Percentiles rank a stretch among this genome's conserved stretches.
Conservation (phyloP, 108 stramenopile genomes). For the Heterococcus sp. region DNA sequence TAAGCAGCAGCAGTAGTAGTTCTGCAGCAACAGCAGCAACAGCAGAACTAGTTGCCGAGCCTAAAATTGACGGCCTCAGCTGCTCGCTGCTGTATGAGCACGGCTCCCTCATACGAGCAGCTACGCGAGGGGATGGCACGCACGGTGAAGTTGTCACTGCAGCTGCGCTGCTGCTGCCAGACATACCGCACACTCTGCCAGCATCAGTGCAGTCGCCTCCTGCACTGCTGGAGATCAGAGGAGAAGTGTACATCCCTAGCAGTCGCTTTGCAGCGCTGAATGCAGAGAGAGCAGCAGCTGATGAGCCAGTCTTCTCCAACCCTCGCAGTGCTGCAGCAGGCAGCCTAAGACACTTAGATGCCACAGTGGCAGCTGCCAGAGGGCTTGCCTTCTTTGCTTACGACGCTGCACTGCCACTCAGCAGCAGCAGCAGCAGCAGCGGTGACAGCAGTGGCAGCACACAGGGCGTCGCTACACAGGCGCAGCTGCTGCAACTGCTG, state of each 20-base stretch:
- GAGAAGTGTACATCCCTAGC: conserved; percentile 74
- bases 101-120: conserved; percentile 48
- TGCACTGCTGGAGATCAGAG: conserved; percentile 71
- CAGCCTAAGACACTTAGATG: conserved; percentile 72
- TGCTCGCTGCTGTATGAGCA: conserved; percentile 72
- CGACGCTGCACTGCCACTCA: conserved; percentile 20
- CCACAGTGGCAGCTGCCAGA: conserved; percentile 49
- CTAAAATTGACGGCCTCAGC: conserved; percentile 87
- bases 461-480: conserved; percentile 7
- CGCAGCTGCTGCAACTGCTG: conserved; percentile 51
- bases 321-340: conserved; percentile 88
- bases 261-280: conserved; percentile 19
- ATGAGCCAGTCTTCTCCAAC: conserved; percentile 65
- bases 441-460: background rate
- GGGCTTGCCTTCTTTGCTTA: conserved; percentile 82
- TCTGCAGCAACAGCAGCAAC: background rate
- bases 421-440: conserved; percentile 37
- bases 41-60: conserved; percentile 67
- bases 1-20: background rate
- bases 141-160: conserved; percentile 54
- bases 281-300: conserved; percentile 11
- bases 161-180: conserved; percentile 24
- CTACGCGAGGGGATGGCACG: conserved; percentile 76
- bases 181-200: conserved; percentile 19
- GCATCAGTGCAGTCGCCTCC: background rate